These are phyloP conservation scores for Tetrapisispora namnaoensis DNA, from an alignment of 805 yeast genomes.

Conservation along the genomic window DNA sequence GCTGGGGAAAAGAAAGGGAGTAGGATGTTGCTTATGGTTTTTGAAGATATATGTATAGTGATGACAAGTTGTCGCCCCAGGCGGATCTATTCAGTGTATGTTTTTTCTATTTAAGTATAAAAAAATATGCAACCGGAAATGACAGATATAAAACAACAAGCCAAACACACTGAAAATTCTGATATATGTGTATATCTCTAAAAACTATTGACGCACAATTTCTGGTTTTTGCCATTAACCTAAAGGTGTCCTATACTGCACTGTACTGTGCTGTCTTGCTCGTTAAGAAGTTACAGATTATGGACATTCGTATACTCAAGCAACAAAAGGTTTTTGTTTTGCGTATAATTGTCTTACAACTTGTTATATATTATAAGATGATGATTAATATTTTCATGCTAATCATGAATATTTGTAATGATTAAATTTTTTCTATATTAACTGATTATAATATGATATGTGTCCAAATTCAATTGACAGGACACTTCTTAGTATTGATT, in stretches of 20 bases:
- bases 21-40: neutral
- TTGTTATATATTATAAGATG: conserved; percentile 3
- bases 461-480: neutral
- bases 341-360: neutral
- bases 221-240: too few species aligned
- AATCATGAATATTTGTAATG: conserved; percentile 23
- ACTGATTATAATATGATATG: neutral
- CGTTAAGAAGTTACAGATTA: neutral
- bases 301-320: neutral
- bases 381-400: conserved; percentile 26
- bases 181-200: conserved; percentile 10
- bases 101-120: conserved; percentile 3
- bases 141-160: conserved; percentile 24
- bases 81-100: conserved; percentile 23
- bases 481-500: neutral
- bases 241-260: too few species aligned
- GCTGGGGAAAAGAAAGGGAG: too few species aligned
- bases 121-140: conserved; percentile 8
- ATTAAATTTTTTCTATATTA: conserved; percentile 2
- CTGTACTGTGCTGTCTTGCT: too few species aligned
- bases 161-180: conserved; percentile 35
- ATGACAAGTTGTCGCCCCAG: conserved; percentile 36
- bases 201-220: neutral
- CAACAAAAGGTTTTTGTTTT: neutral
- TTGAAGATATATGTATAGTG: conserved; percentile 8